These are phyloP conservation scores for Brasenia schreberi DNA, from an alignment of 164 flowering plant genomes.

Conservation along the genomic window DNA sequence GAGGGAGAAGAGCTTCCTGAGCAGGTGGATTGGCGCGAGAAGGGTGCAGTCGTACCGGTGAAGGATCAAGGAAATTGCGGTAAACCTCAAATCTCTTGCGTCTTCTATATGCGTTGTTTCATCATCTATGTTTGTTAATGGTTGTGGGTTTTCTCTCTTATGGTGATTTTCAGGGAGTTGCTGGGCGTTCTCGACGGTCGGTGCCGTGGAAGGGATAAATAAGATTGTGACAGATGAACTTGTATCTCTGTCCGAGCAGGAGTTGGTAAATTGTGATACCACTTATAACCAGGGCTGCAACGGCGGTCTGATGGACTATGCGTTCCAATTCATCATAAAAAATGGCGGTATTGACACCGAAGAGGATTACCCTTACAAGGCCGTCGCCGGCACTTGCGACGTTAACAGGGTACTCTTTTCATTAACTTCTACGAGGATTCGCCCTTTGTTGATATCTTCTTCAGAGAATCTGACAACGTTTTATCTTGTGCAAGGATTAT, in stretches of 20 bases:
- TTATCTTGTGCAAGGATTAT: no score
- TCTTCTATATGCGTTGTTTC: background rate
- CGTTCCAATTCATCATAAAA: conserved; percentile 3
- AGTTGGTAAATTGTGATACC: conserved; percentile 2
- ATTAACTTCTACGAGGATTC: no score
- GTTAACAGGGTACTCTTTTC: background rate
- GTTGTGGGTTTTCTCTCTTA: no score
- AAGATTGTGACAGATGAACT: background rate
- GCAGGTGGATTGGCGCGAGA: conserved; percentile 66
- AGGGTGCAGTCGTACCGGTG: conserved; percentile 61
- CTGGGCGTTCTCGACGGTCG: conserved; percentile 7
- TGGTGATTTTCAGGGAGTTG: conserved; percentile 3
- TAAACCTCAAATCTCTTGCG: background rate
- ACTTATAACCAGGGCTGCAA: background rate
- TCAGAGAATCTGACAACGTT: no score
- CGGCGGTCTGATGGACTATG: background rate
- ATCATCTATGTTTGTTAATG: background rate
- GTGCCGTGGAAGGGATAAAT: background rate
- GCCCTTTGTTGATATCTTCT: background rate
- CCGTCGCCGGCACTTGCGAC: conserved; percentile 1
- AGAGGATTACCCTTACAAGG: conserved; percentile 4
- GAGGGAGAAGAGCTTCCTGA: conserved; percentile 64
- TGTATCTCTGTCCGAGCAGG: conserved; percentile 5
- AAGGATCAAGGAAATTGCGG: conserved; percentile 39
- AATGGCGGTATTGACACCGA: conserved; percentile 3